Evolutionary conservation across 2,329 filamentous ascomycete genomes (phyloP), one percentile per base, ranked within the genome.

Genomic region (Exophiala dermatitidis): DNA sequence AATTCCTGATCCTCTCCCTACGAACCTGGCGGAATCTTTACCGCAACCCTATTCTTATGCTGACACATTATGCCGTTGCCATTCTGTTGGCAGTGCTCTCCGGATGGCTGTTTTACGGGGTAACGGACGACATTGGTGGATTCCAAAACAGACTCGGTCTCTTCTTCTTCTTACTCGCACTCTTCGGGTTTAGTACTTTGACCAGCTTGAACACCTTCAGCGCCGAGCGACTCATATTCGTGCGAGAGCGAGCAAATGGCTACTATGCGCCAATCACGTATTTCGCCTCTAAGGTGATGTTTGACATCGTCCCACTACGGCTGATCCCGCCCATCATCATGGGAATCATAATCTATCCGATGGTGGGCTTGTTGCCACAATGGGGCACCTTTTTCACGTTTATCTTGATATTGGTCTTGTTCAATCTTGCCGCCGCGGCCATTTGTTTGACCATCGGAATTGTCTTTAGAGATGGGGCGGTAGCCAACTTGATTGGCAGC

Each of bases 1-100:
- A 98, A 69, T 97, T 98, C 70, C 66, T 84, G 50, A 96, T 98
- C 62, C 76, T 98, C 8, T 95, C 91, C 0, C 80, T 84, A 64
- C 83, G 93, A 43, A 98, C 93, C 0, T 98, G 91, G 91, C 90
- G 87, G 66, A 98, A 98, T 66, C 78, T 98, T 4, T 97, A 98
- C 74, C 84, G 93, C 53, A 96, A 98, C 68, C 93, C 93, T 1
- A 90, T 97, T 81, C 76, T 98, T 55, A 98, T 98, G 93, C 80
- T 98, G 53, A 96, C 90, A 0, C 93, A 98, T 71, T 98, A 97
- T 67, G 93, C 93, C 36, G 97, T 96, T 62, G 90, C 93, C 5
- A 97, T 98, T 56, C 74, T 97, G 0, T 80, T 98, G 4, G 93
- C 90, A 1, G 91, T 97, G 3, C 86, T 98, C 53, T 90, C 91